Evolutionary conservation across 78 protist genomes (phyloP).

Genomic region (Speleostelium caveatum): DNA sequence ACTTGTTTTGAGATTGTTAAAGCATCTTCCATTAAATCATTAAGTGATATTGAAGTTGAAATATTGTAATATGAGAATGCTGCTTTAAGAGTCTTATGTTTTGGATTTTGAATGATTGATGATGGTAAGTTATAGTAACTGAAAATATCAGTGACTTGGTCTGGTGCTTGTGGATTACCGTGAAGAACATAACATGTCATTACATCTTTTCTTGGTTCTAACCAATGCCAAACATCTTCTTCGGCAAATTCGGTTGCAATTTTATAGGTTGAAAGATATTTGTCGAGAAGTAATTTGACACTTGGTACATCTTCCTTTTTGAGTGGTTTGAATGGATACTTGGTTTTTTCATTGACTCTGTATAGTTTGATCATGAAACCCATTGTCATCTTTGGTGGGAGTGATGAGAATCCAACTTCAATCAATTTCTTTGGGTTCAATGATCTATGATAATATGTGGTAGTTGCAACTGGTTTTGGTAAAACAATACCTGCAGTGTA

Average conservation of each 20-base stretch:
- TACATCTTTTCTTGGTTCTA: conserved; percentile 74
- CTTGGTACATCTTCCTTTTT: conserved; percentile 74
- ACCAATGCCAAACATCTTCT: conserved; percentile 94
- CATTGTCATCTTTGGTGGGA: conserved; percentile 86
- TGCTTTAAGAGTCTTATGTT: conserved; percentile 90
- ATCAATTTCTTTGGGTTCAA: conserved; percentile 96
- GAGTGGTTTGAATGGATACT: conserved; percentile 82
- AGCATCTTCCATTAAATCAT: conserved; percentile 90
- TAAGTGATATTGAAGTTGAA: conserved; percentile 78
- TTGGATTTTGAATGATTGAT: conserved; percentile 87
- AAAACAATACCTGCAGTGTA: conserved; percentile 97
- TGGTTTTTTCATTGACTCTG: conserved; percentile 73
- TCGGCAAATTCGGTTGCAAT: conserved; percentile 75
- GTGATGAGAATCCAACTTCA: conserved; percentile 87
- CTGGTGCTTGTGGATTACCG: conserved; percentile 52
- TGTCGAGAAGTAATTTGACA: conserved; percentile 55
- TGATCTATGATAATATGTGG: conserved; percentile 95
- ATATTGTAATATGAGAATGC: conserved; percentile 98
- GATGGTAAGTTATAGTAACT: conserved; percentile 97
- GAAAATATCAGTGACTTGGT: conserved; percentile 93
- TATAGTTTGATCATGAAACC: conserved; percentile 76
- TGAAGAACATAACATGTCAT: conserved; percentile 94
- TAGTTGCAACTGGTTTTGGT: conserved; percentile 94
- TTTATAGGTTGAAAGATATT: conserved; percentile 61
- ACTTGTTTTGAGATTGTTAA: conserved; percentile 87